Percentiles rank a stretch among this genome's conserved stretches.
Conservation (phyloP, 73 alveolate genomes). For the Effrenium voratum region DNA sequence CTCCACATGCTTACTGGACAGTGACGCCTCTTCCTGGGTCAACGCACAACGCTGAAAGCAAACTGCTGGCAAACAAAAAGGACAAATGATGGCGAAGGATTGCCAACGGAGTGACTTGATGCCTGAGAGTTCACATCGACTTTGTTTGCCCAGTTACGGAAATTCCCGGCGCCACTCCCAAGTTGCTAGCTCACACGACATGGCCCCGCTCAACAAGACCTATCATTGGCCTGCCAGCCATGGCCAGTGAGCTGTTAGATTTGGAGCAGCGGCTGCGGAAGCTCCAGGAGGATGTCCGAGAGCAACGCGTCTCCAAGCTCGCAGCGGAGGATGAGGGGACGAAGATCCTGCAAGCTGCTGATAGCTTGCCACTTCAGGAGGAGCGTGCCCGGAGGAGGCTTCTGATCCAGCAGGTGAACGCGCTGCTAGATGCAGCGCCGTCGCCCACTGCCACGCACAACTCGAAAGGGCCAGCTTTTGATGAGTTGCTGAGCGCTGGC, state of each 20-base stretch:
- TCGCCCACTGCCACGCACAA: not conserved
- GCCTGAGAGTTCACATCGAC: too few species aligned
- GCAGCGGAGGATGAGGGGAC: conserved; percentile 35
- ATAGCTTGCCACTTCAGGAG: not conserved
- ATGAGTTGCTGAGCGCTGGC: not conserved
- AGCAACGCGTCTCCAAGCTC: not conserved
- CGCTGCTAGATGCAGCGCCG: not conserved
- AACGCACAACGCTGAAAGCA: too few species aligned
- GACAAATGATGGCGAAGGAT: too few species aligned
- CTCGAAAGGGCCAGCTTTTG: not conserved
- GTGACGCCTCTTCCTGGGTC: too few species aligned
- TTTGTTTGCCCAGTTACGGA: too few species aligned
- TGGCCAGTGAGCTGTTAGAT: not conserved
- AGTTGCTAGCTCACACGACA: too few species aligned
- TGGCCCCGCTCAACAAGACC: too few species aligned
- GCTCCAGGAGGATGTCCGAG: not conserved
- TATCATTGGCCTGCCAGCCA: not conserved
- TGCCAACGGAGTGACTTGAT: too few species aligned
- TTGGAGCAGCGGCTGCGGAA: not conserved
- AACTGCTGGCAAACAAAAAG: too few species aligned
- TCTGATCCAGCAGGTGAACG: not conserved
- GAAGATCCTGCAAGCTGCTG: conserved; percentile 35
- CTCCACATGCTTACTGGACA: too few species aligned
- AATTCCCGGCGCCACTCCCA: too few species aligned
- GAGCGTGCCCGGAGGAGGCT: not conserved